Base-by-base conservation (phyloP, 176 grass and related monocot species). In the Carex scoparia region DNA sequence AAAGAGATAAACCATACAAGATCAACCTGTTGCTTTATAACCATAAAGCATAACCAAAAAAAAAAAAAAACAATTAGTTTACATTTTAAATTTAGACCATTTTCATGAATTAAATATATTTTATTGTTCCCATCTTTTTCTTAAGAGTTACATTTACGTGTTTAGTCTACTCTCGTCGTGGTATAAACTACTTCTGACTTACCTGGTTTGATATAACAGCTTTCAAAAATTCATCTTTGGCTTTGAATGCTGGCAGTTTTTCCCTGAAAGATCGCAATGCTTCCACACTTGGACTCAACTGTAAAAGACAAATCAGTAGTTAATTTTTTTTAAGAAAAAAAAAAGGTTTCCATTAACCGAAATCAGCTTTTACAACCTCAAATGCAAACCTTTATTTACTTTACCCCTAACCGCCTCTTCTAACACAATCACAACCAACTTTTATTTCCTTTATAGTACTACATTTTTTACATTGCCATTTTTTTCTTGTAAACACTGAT, bases 181-280 rank as follows among this genome's bases (percentile, higher is more conserved):
- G 14, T 72, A 8, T 72, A 72, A 72, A 72, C 69, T 72, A 72
- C 16, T 23, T 49, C n/a, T 18, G 66, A 18, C 19, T 87, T 88
- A 95, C 95, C 89, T 98, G 95, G 87, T 92, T 98, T 27, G 87
- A 69, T 75, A 77, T 86, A 46, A 95, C 85, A 87, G 89, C 89
- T 88, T 92, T 92, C 80, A 98, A 83, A 90, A 98, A 94, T 53
- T 85, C 86, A 82, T 93, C 89, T 85, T 92, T 90, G 77, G 90
- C 80, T 87, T 88, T 95, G 80, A 90, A 92, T 77, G 93, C 91
- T 59, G 95, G 95, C 80, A 95, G 71, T 78, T 93, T 95, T 87
- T 94, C 88, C 85, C 93, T 94, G 61, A 98, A 98, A 87, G 90
- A 91, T 65, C 88, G 90, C 93, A 98, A 92, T 77, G 76, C 86